A percentile compares a stretch with the other conserved stretches of the same genome.
These are phyloP conservation scores for Aspergillus campestris DNA, from an alignment of 495 filamentous ascomycete genomes.

Conservation along the genomic window DNA sequence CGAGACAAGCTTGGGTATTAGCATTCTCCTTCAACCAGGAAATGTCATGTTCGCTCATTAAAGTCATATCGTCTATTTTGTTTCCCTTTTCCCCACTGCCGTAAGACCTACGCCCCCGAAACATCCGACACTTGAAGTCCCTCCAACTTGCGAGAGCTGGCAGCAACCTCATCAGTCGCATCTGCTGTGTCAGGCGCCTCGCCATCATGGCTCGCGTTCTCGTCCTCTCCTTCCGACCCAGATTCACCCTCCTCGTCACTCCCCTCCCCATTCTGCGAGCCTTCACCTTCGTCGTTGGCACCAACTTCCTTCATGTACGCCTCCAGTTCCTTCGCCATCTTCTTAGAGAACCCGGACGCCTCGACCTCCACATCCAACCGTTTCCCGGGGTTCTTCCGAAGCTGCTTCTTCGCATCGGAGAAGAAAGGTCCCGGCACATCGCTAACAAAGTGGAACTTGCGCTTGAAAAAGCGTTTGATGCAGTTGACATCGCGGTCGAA, in stretches of 20 bases:
- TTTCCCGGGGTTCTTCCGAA: slow-evolving; percentile 53
- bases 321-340: slow-evolving; percentile 90
- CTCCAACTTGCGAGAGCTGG: slow-evolving; percentile 26
- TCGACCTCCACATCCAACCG: slow-evolving; percentile 82
- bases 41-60: slow-evolving; percentile 21
- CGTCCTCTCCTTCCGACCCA: slow-evolving; percentile 19
- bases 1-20: no score
- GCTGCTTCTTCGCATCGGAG: slow-evolving; percentile 67
- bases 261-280: slow-evolving; percentile 17
- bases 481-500: slow-evolving; percentile 93
- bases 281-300: slow-evolving; percentile 47
- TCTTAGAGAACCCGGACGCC: slow-evolving; percentile 90
- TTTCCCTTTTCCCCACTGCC: neutral
- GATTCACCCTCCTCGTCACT: slow-evolving; percentile 34
- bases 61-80: slow-evolving; percentile 20
- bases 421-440: slow-evolving; percentile 80
- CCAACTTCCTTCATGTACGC: slow-evolving; percentile 73
- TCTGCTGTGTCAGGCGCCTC: slow-evolving; percentile 13
- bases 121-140: slow-evolving; percentile 28
- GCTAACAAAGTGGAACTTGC: slow-evolving; percentile 78
- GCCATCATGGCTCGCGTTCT: slow-evolving; percentile 11
- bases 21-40: neutral
- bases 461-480: slow-evolving; percentile 85
- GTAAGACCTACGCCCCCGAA: slow-evolving; percentile 7
- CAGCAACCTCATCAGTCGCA: slow-evolving; percentile 18